Evolutionary conservation across 164 flowering plant genomes (phyloP).

Genomic region (Nymphaea thermarum): DNA sequence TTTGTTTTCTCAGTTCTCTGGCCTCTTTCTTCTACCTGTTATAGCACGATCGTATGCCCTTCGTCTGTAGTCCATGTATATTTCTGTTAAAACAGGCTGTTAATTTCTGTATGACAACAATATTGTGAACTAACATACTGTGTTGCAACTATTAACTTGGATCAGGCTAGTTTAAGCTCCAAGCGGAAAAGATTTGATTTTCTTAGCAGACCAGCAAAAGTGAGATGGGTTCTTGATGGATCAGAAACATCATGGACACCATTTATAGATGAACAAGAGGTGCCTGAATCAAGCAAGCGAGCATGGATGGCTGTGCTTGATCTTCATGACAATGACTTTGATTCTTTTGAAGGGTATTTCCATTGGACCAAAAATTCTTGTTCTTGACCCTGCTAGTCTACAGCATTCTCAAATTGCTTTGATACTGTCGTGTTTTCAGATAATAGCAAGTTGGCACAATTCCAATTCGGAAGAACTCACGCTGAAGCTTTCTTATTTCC

Average conservation of each 20-base stretch:
- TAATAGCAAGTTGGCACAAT: too few relatives aligned
- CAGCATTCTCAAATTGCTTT: too few relatives aligned
- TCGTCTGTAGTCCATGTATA: neutral
- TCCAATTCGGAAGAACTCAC: too few relatives aligned
- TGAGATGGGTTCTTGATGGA: slow-evolving; percentile 2
- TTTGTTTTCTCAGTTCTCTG: too few relatives aligned
- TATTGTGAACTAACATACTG: neutral
- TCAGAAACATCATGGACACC: slow-evolving; percentile 2
- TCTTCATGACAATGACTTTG: neutral
- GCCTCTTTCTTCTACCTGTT: neutral
- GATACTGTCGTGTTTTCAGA: too few relatives aligned
- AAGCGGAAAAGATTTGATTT: slow-evolving; percentile 2
- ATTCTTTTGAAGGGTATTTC: slow-evolving; percentile 3
- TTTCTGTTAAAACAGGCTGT: too few relatives aligned
- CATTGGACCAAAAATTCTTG: neutral
- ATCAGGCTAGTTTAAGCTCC: slow-evolving; percentile 1
- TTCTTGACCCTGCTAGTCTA: too few relatives aligned
- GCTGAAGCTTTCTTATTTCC: too few relatives aligned
- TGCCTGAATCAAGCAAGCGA: slow-evolving; percentile 2
- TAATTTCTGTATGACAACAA: neutral
- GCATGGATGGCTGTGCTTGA: slow-evolving; percentile 3
- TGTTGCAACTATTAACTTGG: neutral
- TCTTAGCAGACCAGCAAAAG: slow-evolving; percentile 3
- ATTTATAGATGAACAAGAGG: slow-evolving; percentile 1
- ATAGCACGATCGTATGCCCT: neutral